Percentiles rank a stretch among this genome's conserved stretches.
These are phyloP conservation scores for Pueraria montana DNA, from an alignment of 306 rosid genomes.

Conservation along the genomic window DNA sequence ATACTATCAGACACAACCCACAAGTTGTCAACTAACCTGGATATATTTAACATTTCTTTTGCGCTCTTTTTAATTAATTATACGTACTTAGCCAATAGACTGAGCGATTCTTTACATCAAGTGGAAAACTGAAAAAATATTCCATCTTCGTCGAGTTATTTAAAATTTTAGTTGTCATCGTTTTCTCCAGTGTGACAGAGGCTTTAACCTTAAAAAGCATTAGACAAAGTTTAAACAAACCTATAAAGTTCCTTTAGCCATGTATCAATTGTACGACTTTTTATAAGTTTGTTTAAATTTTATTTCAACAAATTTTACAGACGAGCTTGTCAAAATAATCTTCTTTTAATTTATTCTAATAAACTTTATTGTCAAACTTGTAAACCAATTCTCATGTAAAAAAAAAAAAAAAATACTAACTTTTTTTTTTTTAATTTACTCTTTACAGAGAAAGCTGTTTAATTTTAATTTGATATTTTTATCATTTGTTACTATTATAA, in stretches of 20 bases:
- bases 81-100: neutral
- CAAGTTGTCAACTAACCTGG: neutral
- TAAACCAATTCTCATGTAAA: neutral
- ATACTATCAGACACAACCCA: neutral
- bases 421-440: no score
- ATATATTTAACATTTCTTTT: constrained; percentile 4
- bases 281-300: no score
- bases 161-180: neutral
- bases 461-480: no score
- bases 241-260: no score
- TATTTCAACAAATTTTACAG: no score
- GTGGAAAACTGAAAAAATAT: neutral
- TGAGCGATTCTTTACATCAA: neutral
- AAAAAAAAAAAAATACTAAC: no score
- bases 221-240: no score
- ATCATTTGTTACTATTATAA: no score
- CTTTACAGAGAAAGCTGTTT: no score
- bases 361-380: neutral
- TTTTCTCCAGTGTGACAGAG: neutral
- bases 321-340: neutral
- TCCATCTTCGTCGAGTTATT: neutral
- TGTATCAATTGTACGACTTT: neutral
- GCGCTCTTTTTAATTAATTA: neutral
- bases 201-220: neutral
- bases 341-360: neutral